phyloP scores from a whole-genome alignment of 441 rosid genomes.

The Mallotus japonicus region DNA sequence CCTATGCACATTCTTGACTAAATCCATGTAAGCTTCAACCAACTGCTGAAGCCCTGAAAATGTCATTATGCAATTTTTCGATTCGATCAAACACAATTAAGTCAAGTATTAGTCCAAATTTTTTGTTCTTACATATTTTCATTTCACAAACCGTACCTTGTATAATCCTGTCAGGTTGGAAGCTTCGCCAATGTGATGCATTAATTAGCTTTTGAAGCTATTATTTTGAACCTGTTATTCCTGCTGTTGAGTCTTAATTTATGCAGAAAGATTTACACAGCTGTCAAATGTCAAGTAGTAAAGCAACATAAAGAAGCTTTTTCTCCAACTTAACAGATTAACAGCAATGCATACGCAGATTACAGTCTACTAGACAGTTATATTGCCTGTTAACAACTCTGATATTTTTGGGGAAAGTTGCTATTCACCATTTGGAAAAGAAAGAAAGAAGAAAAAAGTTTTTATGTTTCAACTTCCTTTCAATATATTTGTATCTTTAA shows the following conservation, averaged over 20 bases:
- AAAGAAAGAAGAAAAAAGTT: neutral
- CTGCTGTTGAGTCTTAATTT: no score
- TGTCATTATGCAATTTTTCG: neutral
- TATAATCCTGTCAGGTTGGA: no score
- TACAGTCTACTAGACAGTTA: neutral
- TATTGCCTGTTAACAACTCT: neutral
- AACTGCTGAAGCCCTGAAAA: neutral
- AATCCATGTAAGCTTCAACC: no score
- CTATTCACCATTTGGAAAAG: no score
- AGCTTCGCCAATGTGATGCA: no score
- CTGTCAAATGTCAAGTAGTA: neutral
- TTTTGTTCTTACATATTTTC: neutral
- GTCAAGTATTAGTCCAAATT: neutral
- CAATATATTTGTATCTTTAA: neutral
- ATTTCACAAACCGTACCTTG: neutral
- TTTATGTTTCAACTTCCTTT: neutral
- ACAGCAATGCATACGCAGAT: conserved; percentile 18
- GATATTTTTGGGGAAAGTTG: neutral
- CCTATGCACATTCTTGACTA: neutral
- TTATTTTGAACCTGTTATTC: no score
- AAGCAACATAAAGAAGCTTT: neutral
- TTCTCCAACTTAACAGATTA: neutral
- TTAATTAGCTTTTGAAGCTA: no score
- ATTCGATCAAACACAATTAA: neutral
- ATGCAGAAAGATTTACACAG: neutral